Base-by-base conservation (phyloP, 2,329 filamentous ascomycete genomes). In the Drechslera avenae region DNA sequence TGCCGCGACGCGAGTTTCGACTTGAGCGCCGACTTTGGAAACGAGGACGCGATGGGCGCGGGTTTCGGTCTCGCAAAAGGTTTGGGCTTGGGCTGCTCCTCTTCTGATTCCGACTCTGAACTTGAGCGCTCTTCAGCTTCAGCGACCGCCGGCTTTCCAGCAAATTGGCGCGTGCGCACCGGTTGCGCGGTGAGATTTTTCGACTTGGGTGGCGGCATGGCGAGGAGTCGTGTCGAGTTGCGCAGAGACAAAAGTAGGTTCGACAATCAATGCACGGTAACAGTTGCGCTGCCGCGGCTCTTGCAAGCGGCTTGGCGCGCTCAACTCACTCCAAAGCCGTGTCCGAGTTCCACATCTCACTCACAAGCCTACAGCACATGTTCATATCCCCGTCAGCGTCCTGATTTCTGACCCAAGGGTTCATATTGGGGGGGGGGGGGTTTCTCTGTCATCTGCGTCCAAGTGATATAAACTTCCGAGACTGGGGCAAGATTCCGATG, bases 121-220 rank as follows among this genome's bases (percentile, higher is more conserved):
- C 59, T 66, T 4, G 74, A 76, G 14, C 49, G 55, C 28, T 72
- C 72, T 54, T 78, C 79, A 17, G 56, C 54, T 50, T 68, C 65
- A 4, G 56, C 57, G 53, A 78, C 81, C 6, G 78, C 82, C 13
- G 87, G 79, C 74, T 97, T 97, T 60, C 94, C 93, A 13, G 93
- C 88, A 51, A 91, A 86, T 67, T 97, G 89, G 50, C 94, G 89
- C 61, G 86, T 84, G 71, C 86, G 86, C 51, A 87, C 77, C 3
- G 90, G 91, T 69, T 97, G 96, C 56, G 92, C 91, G 57, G 93
- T 97, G 90, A 97, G 96, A 67, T 90, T 89, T 73, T 90, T 91
- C 2, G 63, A 32, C 39, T 51, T 66, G 10, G 65, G 58, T 10
- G 87, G 85, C 55, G 89, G 86, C 82, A 84, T 67, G 8, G 41